Percentiles rank a stretch among this genome's conserved stretches.
Evolutionary conservation across 345 rosid species (phyloP).

Genomic region (Eucalyptus cloeziana): DNA sequence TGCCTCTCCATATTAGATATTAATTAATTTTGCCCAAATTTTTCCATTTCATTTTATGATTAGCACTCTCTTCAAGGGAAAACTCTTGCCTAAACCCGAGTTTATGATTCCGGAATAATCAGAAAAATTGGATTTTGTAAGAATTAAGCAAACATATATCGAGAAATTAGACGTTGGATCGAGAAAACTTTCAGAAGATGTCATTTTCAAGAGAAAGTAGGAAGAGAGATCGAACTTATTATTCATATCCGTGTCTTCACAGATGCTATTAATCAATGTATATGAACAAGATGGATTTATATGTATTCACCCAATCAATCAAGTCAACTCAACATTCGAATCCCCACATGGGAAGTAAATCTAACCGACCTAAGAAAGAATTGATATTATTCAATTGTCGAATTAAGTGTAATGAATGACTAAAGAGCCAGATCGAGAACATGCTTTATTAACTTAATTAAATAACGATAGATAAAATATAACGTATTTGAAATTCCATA

Average conservation of each 20-base stretch:
- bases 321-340: rapidly evolving
- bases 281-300: background rate
- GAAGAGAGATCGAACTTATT: background rate
- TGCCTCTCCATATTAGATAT: background rate
- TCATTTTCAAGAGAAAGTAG: background rate
- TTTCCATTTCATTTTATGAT: background rate
- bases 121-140: background rate
- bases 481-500: rapidly evolving
- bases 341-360: rapidly evolving
- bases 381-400: background rate
- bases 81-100: background rate
- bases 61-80: background rate
- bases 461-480: rapidly evolving
- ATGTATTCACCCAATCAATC: rapidly evolving
- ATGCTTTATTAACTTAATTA: background rate
- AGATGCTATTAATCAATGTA: rapidly evolving
- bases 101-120: background rate
- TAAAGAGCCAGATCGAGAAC: rapidly evolving
- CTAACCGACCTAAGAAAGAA: rapidly evolving
- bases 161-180: background rate
- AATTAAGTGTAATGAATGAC: background rate
- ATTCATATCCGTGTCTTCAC: rapidly evolving
- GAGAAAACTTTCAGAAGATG: rapidly evolving
- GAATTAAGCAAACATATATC: rapidly evolving
- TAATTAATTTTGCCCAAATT: background rate